These are phyloP conservation scores for Syzygium malaccense DNA, from an alignment of 441 rosid species.

Conservation along the genomic window DNA sequence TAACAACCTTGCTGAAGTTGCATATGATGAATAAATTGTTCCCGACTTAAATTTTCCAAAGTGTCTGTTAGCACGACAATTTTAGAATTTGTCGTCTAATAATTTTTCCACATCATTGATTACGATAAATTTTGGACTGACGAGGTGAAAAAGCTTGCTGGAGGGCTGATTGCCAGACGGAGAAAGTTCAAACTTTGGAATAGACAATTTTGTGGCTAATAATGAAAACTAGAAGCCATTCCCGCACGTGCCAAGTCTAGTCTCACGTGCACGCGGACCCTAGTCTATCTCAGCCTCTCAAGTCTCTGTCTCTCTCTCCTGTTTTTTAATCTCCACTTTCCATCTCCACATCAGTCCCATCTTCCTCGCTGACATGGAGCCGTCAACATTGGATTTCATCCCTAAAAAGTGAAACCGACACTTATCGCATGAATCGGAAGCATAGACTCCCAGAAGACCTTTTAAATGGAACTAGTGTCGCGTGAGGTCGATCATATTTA, in stretches of 20 bases:
- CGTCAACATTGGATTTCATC: neutral
- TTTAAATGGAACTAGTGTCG: neutral
- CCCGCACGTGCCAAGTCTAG: neutral
- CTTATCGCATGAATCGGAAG: neutral
- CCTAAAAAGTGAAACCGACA: neutral
- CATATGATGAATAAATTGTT: too few relatives aligned
- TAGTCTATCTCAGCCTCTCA: neutral
- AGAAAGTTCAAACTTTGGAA: too few relatives aligned
- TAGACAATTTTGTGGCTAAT: too few relatives aligned
- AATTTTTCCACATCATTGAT: too few relatives aligned
- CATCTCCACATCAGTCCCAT: neutral
- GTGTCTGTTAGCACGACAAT: too few relatives aligned
- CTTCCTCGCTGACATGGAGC: neutral
- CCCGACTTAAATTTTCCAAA: too few relatives aligned
- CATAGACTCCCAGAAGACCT: neutral
- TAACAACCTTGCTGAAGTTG: too few relatives aligned
- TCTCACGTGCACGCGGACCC: neutral
- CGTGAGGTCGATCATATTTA: neutral
- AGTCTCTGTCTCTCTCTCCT: neutral
- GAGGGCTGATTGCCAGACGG: too few relatives aligned
- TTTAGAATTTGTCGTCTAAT: neutral
- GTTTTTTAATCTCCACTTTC: neutral
- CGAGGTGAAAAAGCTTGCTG: too few relatives aligned
- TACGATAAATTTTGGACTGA: too few relatives aligned
- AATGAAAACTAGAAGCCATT: neutral